Base-by-base conservation (phyloP, 1,284 basidiomycete species). In the Trametes pubescens region DNA sequence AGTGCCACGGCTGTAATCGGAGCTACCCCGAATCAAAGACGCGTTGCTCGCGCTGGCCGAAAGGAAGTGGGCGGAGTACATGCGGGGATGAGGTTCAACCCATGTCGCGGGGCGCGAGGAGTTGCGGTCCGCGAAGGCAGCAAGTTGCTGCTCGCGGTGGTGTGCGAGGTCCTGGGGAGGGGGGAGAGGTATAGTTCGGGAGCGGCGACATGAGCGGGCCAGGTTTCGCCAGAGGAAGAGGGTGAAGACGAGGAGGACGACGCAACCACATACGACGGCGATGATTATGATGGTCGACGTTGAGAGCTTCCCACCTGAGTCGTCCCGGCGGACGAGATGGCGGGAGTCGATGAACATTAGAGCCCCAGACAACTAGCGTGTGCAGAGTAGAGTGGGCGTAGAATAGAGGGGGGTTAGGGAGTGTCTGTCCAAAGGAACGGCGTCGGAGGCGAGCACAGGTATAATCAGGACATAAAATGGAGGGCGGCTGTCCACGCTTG, bases 131-230 rank as follows among this genome's bases (percentile, higher is more conserved):
- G 70, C 54, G 51, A 74, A 66, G 9, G 70, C 77, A 14, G 79
- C 76, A 16, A 82, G 71, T 58, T 82, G 79, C 38, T 82, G 81
- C 69, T 84, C 79, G 24, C 86, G 81, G 57, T 83, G 81, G 67
- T 85, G 85, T 4, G 86, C 85, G n/a, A 88, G 82, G 21, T 83
- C 83, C 65, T 88, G 86, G 1, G 82, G 77, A 22, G 86, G 87
- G 0, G 87, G 88, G 1, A 89, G 77, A 2, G 87, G 87, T 0
- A 74, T 75, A 4, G 81, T 72, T 22, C 72, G 72, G 24, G 73
- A 61, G 24, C 70, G 73, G 43, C 72, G 72, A 49, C 73, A 77
- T 18, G 64, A 65, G 57, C 77, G 78, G 43, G 76, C 75, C 59
- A 82, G 62, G 64, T 80, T 62, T 29, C 78, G 78, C 73, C 77